Base-by-base conservation (phyloP, 345 rosid genomes). In the Raphanus raphanistrum region DNA sequence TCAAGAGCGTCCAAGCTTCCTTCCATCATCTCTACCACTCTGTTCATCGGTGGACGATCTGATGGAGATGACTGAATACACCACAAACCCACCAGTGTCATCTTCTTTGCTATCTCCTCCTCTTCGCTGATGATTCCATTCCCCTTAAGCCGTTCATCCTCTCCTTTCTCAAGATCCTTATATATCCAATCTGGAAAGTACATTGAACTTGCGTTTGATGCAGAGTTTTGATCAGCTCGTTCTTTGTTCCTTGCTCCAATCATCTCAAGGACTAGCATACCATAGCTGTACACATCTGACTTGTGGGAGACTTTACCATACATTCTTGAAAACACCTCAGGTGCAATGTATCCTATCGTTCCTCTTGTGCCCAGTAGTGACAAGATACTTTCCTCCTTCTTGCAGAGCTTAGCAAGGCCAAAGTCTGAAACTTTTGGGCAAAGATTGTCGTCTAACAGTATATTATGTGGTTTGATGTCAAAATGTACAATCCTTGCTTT, bases 391-490 rank as follows among this genome's bases (percentile, higher is more conserved):
- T 79, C 85, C 32, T 70, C 73, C 29, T 45, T 79, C 36, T 76
- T 57, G 43, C 86, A 83, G 11, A 80, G 75, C 61, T 86, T 85
- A 6, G 91, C 84, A 4, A 88, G 91, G 0, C 91, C 87, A 2
- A 88, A 88, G 63, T 88, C 91, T 0, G 85, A 80, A 5, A 86
- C 82, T 25, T 86, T 86, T 0, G 89, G 88, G 8, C 10, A 29
- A 10, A 86, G 79, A 12, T 78, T 35, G 0, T 80, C 70, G 41
- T 88, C 84, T 2, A 84, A 73, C 2, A 88, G 65, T 15, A 88
- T 75, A 27, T 86, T 88, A 1, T 86, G 84, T 31, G 88, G 89
- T 33, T 88, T 85, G 4, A 85, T 85, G 43, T 86, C 87, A 4
- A 86, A 82, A 55, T 88, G 88, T 35, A 88, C 55, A 31, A 86